Evolutionary conservation across 2,329 filamentous ascomycete genomes (phyloP), one percentile per base, ranked within the genome.

Genomic region (Sphaceloma murrayae): DNA sequence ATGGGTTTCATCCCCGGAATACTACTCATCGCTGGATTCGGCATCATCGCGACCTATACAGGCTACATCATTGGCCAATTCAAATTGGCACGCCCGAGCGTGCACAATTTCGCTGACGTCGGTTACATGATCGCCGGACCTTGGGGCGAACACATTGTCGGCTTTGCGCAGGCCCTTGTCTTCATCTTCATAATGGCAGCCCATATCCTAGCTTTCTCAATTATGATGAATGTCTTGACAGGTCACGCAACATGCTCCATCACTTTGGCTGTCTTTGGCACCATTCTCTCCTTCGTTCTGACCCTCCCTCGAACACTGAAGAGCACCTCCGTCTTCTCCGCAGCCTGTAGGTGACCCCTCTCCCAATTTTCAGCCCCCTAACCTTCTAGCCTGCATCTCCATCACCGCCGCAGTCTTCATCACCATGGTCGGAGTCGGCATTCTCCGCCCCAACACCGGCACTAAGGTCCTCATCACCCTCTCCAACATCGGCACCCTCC

Each of bases 201-300:
- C n/a, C 82, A 86, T 61, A 68, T 82, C 42, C 64, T 85, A 49
- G 82, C 79, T 0, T 83, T 83, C 51, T 73, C 72, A 22, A 79
- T 84, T 53, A 80, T 80, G 52, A 74, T 84, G 61, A 78, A 78
- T 53, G 76, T 70, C 40, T 66, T 85, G 42, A 78, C 77, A 3
- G 59, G 73, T 3, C 70, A 80, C 49, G 73, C 67, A 0, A 69
- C 71, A 1, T 83, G 79, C 59, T 78, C 77, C 3, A 75, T 83
- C 46, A 66, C 77, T 1, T 83, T 77, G 62, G 74, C 70, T 3
- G 64, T 78, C n/a, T 64, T 78, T 1, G 78, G 77, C 0, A 54
- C 78, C 49, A 54, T 71, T 3, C 48, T 83, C 3, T 80, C 75
- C 43, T 74, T 77, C 55, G 45, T 75, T 8, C 66, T 75, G 10